Evolutionary conservation across 2,329 filamentous ascomycete species (phyloP).

Genomic region (Sporothrix dimorphospora): DNA sequence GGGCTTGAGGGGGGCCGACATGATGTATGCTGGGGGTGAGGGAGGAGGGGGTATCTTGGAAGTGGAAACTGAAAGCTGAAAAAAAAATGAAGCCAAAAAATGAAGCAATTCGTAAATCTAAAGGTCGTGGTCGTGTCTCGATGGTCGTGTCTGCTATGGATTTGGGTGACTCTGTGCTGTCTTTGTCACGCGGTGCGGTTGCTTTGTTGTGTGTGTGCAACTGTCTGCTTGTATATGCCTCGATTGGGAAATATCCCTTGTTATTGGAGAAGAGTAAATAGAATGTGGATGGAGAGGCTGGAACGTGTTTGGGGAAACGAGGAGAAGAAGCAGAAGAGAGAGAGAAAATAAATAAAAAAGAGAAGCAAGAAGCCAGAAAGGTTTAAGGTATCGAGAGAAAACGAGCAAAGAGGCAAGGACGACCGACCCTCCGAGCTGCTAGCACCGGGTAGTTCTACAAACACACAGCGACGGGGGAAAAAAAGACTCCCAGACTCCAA

Average conservation of each 20-base stretch:
- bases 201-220: conserved; percentile 18
- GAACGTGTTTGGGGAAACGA: neutral
- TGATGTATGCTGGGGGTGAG: conserved; percentile 35
- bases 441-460: conserved; percentile 12
- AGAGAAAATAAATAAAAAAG: neutral
- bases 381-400: neutral
- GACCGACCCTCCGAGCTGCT: conserved; percentile 10
- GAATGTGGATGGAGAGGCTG: neutral
- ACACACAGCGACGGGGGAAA: neutral
- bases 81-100: conserved; percentile 16
- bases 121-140: conserved; percentile 6
- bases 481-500: neutral
- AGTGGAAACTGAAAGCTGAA: neutral
- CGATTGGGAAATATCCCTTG: conserved; percentile 24
- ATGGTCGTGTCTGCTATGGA: neutral
- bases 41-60: conserved; percentile 6
- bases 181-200: conserved; percentile 1
- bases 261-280: neutral
- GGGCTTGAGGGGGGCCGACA: conserved; percentile 59
- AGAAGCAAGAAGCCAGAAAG: neutral
- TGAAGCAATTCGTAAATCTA: conserved; percentile 20
- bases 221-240: conserved; percentile 6
- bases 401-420: conserved; percentile 12
- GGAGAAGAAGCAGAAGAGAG: neutral
- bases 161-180: conserved; percentile 6